Base-by-base conservation (phyloP, 169 alveolate genomes). In the Cryptosporidium bovis region DNA sequence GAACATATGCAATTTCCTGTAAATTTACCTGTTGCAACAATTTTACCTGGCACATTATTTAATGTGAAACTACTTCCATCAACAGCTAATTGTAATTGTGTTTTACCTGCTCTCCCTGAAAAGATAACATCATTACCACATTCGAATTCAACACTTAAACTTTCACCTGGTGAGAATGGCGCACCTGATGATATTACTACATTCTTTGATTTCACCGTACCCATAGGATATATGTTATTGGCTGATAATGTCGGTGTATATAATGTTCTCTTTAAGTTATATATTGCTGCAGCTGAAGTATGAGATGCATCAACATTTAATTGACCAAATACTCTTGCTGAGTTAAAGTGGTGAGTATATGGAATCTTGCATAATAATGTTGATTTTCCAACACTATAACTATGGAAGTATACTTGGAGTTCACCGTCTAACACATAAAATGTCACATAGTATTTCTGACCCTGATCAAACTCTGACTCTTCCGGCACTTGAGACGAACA, bases 131-230 rank as follows among this genome's bases (percentile, higher is more conserved):
- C 87, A 44, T 77, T 34, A 3, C 71, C 64, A 29, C 87, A 77
- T 20, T 65, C 40, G 27, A 62, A 8, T 20, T 40, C 20, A 18
- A 77, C 34, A 77, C 87, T 77, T 31, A 77, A 60, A 77, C 87
- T 77, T 40, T 77, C 71, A 77, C 66, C 66, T 16, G 71, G 87
- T 27, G 87, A 77, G 58, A 77, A 77, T 60, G 87, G 87, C 50
- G 44, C 33, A 34, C 87, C 87, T 20, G 87, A 77, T 13, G 87
- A 58, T 24, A 77, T 58, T 13, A 77, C 40, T 1, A 50, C 71
- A 60, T 56, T 60, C 34, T 77, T 77, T 3, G 69, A n/a, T 15
- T 10, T 33, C 29, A 77, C 87, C 16, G 71, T 60, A 60, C 87
- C 87, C 71, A 77, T 60, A 40, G 87, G 87, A 77, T 77, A 77